Percentiles rank a stretch among this genome's conserved stretches.
Conservation (phyloP, 306 rosid species). For the Trifolium pratense region DNA sequence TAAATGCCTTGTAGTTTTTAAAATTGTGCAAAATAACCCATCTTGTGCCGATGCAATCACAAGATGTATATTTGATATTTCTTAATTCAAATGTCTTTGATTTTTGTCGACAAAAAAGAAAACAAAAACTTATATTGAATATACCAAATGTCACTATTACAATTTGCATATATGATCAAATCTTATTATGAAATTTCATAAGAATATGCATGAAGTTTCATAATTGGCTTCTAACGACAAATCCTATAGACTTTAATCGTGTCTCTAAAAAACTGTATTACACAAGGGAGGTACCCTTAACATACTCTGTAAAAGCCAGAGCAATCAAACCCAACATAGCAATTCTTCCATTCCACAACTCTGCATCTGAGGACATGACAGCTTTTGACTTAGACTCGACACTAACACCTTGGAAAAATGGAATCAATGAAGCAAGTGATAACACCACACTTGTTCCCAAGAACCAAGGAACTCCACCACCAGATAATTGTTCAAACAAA, state of each 20-base stretch:
- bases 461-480: slow-evolving; percentile 78
- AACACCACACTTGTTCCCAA: slow-evolving; percentile 62
- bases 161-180: no score
- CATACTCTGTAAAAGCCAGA: slow-evolving; percentile 69
- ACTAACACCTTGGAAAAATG: slow-evolving; percentile 68
- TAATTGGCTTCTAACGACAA: not conserved
- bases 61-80: no score
- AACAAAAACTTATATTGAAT: no score
- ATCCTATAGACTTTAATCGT: not conserved
- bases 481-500: slow-evolving; percentile 58
- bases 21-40: no score
- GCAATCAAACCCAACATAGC: slow-evolving; percentile 93
- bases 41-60: no score
- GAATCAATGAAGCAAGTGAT: slow-evolving; percentile 71
- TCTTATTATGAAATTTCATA: no score
- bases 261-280: not conserved
- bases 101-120: no score
- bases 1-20: no score
- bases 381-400: slow-evolving; percentile 71
- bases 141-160: no score
- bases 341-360: slow-evolving; percentile 80
- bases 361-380: slow-evolving; percentile 71
- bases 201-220: not conserved
- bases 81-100: no score
- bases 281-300: slow-evolving; percentile 73